Conservation (phyloP, 2,329 filamentous ascomycete genomes). For the Bipolaris oryzae region DNA sequence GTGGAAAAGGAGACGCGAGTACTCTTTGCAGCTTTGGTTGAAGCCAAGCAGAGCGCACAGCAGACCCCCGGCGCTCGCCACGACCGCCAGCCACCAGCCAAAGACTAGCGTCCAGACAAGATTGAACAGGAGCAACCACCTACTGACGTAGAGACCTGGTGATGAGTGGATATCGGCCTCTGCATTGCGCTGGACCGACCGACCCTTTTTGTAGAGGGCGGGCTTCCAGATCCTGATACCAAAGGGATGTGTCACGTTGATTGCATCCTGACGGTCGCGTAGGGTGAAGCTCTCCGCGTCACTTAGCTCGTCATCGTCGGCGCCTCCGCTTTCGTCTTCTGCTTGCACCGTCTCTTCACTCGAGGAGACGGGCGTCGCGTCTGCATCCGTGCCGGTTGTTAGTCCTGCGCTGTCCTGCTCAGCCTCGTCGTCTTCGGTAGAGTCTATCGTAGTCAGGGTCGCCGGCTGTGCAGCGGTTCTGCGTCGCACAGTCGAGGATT, state of each 20-base stretch:
- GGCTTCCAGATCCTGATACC: constrained; percentile 99
- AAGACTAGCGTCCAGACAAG: constrained; percentile 88
- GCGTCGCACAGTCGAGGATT: constrained; percentile 59
- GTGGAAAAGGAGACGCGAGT: constrained; percentile 83
- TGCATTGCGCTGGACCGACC: constrained; percentile 94
- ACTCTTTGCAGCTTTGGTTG: constrained; percentile 77
- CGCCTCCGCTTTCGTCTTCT: constrained; percentile 55
- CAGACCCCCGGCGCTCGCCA: constrained; percentile 74
- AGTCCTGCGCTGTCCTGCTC: constrained; percentile 43
- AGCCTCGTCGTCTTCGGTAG: constrained; percentile 56
- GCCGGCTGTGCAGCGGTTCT: constrained; percentile 55
- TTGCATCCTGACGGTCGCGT: constrained; percentile 94
- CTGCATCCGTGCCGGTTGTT: constrained; percentile 28
- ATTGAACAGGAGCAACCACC: constrained; percentile 87
- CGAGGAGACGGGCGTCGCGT: constrained; percentile 38
- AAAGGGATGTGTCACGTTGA: constrained; percentile 98
- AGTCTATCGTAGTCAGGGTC: constrained; percentile 57
- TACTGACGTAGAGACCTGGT: constrained; percentile 84
- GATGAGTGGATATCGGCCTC: constrained; percentile 97
- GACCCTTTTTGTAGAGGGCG: constrained; percentile 94
- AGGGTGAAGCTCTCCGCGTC: constrained; percentile 98
- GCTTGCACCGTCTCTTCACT: constrained; percentile 49
- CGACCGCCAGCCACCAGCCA: constrained; percentile 91
- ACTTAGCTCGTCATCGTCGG: constrained; percentile 73
- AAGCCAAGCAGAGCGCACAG: constrained; percentile 82